Percentiles rank a stretch among this genome's conserved stretches.
Evolutionary conservation across 306 rosid species (phyloP).

Genomic region (Trifolium pratense): DNA sequence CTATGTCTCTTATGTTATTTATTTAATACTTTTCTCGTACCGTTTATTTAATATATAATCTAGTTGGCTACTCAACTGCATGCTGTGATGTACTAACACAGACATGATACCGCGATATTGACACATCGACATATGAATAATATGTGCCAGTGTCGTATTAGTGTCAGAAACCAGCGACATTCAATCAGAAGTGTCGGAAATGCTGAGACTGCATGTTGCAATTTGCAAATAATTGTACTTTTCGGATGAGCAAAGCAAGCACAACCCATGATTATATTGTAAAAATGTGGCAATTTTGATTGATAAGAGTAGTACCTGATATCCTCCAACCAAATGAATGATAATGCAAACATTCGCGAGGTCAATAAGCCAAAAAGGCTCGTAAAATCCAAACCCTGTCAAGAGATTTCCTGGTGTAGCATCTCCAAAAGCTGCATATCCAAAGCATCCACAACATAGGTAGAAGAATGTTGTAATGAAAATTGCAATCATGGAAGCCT

Average conservation of each 20-base stretch:
- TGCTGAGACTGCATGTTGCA: background rate
- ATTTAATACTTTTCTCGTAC: background rate
- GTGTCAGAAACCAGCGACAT: background rate
- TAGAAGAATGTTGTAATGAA: slow-evolving; percentile 83
- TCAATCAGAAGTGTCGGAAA: too few relatives aligned
- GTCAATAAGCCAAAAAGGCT: slow-evolving; percentile 85
- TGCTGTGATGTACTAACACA: too few relatives aligned
- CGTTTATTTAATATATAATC: background rate
- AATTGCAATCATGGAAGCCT: slow-evolving; percentile 66
- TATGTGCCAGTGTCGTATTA: background rate
- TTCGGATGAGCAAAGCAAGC: too few relatives aligned
- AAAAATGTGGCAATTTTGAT: background rate
- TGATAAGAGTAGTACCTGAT: slow-evolving; percentile 69
- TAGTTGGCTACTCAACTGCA: background rate
- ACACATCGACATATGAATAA: too few relatives aligned
- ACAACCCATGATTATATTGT: background rate
- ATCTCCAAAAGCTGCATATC: slow-evolving; percentile 90
- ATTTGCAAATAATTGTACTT: background rate
- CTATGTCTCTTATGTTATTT: background rate
- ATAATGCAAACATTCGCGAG: slow-evolving; percentile 80
- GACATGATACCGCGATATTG: too few relatives aligned
- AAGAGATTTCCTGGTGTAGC: slow-evolving; percentile 85
- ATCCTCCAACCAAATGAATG: slow-evolving; percentile 85
- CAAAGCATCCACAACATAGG: slow-evolving; percentile 88
- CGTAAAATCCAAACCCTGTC: slow-evolving; percentile 79